Evolutionary conservation across 2,329 filamentous ascomycete genomes (phyloP).

Genomic region (Aspergillus eucalypticola): DNA sequence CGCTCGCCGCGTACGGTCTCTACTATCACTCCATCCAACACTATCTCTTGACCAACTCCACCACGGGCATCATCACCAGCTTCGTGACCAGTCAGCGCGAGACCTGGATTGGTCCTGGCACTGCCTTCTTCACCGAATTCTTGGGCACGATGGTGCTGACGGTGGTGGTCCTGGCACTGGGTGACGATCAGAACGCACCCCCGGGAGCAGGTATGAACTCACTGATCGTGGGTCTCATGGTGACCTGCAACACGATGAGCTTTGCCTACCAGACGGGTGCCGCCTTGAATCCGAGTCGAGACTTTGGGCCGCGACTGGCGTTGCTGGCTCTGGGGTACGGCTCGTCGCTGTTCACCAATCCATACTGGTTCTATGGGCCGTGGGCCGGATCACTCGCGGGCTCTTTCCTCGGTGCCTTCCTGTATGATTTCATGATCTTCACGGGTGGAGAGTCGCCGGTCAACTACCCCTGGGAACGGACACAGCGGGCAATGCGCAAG

Average conservation of each 20-base stretch:
- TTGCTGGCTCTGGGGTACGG: conserved; percentile 49
- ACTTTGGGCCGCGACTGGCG: conserved; percentile 53
- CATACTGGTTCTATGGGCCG: conserved; percentile 51
- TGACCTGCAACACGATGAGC: conserved; percentile 32
- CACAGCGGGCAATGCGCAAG: conserved; percentile 48
- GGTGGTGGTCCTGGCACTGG: conserved; percentile 47
- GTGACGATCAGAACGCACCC: conserved; percentile 50
- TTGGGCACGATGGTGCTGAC: conserved; percentile 45
- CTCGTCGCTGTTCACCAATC: conserved; percentile 42
- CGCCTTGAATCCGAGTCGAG: conserved; percentile 52
- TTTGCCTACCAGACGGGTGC: conserved; percentile 53
- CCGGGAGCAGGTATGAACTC: conserved; percentile 55
- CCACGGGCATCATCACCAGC: conserved; percentile 36
- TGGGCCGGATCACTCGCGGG: conserved; percentile 44
- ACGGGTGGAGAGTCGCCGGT: conserved; percentile 54
- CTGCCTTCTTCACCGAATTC: conserved; percentile 53
- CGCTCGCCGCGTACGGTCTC: conserved; percentile 49
- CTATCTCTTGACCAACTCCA: conserved; percentile 33
- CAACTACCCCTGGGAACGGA: conserved; percentile 51
- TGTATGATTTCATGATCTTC: conserved; percentile 56
- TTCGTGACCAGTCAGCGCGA: conserved; percentile 51
- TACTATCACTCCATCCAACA: conserved; percentile 39
- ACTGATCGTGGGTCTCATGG: conserved; percentile 51
- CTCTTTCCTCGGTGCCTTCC: conserved; percentile 47
- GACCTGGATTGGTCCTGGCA: conserved; percentile 37